A percentile compares a stretch with the other conserved stretches of the same genome.
Conservation (phyloP, 2,329 filamentous ascomycete species). For the Neonectria ditissima region DNA sequence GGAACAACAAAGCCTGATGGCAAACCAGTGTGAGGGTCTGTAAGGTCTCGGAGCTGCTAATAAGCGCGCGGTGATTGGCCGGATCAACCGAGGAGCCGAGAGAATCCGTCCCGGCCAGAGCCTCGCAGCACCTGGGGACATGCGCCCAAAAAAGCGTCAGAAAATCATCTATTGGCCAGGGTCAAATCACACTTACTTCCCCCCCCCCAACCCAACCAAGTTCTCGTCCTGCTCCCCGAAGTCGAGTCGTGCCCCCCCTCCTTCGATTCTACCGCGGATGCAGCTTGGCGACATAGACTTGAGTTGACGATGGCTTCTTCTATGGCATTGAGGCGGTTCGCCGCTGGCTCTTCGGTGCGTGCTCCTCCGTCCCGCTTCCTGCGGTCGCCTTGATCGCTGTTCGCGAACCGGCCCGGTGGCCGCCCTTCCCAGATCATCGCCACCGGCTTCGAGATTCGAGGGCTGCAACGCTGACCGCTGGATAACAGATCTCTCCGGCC, state of each 20-base stretch:
- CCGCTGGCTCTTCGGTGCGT: constrained; percentile 68
- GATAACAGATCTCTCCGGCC: constrained; percentile 69
- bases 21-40: constrained; percentile 1
- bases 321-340: constrained; percentile 73
- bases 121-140: constrained; percentile 37
- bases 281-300: constrained; percentile 46
- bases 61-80: constrained; percentile 50
- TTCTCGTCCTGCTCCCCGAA: constrained; percentile 42
- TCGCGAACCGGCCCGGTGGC: constrained; percentile 23
- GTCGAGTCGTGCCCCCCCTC: constrained; percentile 23
- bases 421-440: constrained; percentile 15
- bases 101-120: constrained; percentile 43
- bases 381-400: not conserved
- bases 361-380: constrained; percentile 24
- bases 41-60: constrained; percentile 39
- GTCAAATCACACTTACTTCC: constrained; percentile 23
- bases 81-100: constrained; percentile 52
- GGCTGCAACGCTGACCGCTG: constrained; percentile 38
- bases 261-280: constrained; percentile 48
- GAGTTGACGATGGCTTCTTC: constrained; percentile 67
- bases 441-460: constrained; percentile 31
- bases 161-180: constrained; percentile 42
- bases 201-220: constrained; percentile 39
- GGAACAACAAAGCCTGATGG: not conserved
- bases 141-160: constrained; percentile 41